Base-by-base conservation (phyloP, 176 grass and related monocot species). In the Phoenix dactylifera region DNA sequence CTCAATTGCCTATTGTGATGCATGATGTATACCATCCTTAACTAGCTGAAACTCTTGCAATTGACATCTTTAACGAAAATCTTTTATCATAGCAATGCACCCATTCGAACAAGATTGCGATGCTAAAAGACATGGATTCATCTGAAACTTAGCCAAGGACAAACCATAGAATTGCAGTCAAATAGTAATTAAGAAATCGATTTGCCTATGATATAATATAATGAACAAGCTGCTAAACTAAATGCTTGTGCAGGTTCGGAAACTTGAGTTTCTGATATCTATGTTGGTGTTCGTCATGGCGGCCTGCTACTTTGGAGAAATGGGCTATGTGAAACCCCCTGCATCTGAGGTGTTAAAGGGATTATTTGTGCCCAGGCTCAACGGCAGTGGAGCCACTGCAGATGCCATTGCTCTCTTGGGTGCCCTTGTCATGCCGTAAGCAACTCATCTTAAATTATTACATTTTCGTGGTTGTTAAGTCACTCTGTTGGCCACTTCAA, bases 351-450 rank as follows among this genome's bases (percentile, higher is more conserved):
- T 95, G 51, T 7, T 95, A 2, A 83, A 95, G 55, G 89, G 89
- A 4, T 59, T 95, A 30, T 89, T 95, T 18, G 26, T 95, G 17
- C 89, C 89, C 17, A 85, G 62, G 54, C 79, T 95, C n/a, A 80
- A 72, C 0, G 90, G 82, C 3, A 4, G 26, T 3, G 74, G 85
- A 14, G 85, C 90, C 16, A 89, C 82, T 1, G 82, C 30, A 7
- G 85, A 95, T 26, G 82, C 90, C 64, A 95, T 95, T 12, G 90
- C 90, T 44, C 85, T 95, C 44, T 68, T 95, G 14, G 90, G 90
- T 39, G 79, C 90, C 58, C 82, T 95, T 18, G 35, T 95, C 54
- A 95, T 95, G 90, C 90, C 90, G 90, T 95, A 81, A 86, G 85
- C 12, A 35, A 5, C 22, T 25, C 57, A 17, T 59, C 57, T 59